These are phyloP conservation scores for Suhomyces emberorum DNA, from an alignment of 805 yeast species.

Conservation along the genomic window DNA sequence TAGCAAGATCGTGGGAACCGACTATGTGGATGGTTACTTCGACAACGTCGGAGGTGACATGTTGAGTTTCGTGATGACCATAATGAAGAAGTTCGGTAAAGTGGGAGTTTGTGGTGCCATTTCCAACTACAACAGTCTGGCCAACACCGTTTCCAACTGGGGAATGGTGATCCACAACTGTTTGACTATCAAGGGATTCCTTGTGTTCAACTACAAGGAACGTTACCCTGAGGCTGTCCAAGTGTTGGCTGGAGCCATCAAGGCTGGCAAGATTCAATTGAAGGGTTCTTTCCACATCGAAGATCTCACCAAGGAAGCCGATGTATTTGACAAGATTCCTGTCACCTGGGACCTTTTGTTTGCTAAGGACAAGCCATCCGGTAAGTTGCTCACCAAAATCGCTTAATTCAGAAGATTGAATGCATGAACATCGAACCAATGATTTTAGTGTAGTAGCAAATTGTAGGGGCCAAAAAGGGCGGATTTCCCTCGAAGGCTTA, in stretches of 20 bases:
- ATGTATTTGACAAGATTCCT: conserved; percentile 43
- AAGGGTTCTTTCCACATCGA: conserved; percentile 34
- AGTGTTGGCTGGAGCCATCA: conserved; percentile 33
- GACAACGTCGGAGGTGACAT: conserved; percentile 66
- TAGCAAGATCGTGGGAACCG: conserved; percentile 36
- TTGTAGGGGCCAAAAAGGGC: no score
- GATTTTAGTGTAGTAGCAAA: neutral
- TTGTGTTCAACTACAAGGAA: conserved; percentile 42
- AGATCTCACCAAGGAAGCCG: conserved; percentile 17
- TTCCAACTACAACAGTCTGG: conserved; percentile 49
- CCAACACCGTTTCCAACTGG: conserved; percentile 39
- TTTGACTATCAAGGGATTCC: conserved; percentile 51
- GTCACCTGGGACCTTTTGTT: conserved; percentile 47
- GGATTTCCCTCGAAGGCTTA: no score
- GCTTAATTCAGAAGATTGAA: no score
- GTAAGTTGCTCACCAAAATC: conserved; percentile 50
- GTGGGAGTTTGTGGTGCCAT: conserved; percentile 62
- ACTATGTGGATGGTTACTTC: conserved; percentile 50
- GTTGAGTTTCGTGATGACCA: conserved; percentile 42
- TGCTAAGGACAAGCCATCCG: conserved; percentile 44
- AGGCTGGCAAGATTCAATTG: conserved; percentile 40
- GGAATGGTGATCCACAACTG: conserved; percentile 46
- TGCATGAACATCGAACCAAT: no score
- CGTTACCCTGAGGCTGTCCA: conserved; percentile 37
- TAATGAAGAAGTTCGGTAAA: conserved; percentile 38